These are phyloP conservation scores for Metschnikowia chrysomelidarum DNA, from an alignment of 805 yeast genomes.

Conservation along the genomic window DNA sequence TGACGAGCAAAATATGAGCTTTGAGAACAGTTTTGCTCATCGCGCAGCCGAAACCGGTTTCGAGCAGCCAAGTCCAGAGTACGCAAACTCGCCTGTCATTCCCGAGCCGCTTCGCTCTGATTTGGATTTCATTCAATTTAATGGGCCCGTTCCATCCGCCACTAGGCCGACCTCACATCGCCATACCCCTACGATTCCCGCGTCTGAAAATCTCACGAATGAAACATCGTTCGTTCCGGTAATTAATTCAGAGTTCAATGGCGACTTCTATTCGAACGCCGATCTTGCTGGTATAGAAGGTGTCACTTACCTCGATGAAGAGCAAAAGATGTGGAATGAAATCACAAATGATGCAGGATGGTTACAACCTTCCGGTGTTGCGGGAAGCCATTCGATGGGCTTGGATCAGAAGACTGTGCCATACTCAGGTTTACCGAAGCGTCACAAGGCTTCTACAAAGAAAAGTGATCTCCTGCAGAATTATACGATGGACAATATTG, in stretches of 20 bases:
- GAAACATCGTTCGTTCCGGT: slow-evolving; percentile 14
- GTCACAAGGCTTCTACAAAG: slow-evolving; percentile 3
- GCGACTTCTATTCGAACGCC: slow-evolving; percentile 33
- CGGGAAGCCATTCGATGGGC: slow-evolving; percentile 5
- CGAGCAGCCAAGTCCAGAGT: slow-evolving; percentile 15
- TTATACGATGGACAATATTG: slow-evolving; percentile 16
- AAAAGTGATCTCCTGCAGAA: slow-evolving; percentile 4
- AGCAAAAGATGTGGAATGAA: slow-evolving; percentile 68
- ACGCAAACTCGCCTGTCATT: slow-evolving; percentile 8
- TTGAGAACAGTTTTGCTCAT: slow-evolving; percentile 7
- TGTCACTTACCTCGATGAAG: slow-evolving; percentile 40
- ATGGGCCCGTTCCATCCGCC: slow-evolving; percentile 20
- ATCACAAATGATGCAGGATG: slow-evolving; percentile 76
- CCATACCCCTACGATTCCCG: slow-evolving; percentile 20
- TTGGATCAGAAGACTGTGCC: slow-evolving; percentile 7
- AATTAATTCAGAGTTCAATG: slow-evolving; percentile 10
- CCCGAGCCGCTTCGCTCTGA: slow-evolving; percentile 22
- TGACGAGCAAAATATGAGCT: slow-evolving; percentile 13
- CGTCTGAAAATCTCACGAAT: slow-evolving; percentile 19
- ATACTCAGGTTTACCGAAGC: slow-evolving; percentile 3
- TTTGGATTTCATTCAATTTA: slow-evolving; percentile 26
- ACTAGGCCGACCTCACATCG: slow-evolving; percentile 19
- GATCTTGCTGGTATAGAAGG: slow-evolving; percentile 45
- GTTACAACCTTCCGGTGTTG: slow-evolving; percentile 39
- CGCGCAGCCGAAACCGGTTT: slow-evolving; percentile 6